A percentile compares a stretch with the other conserved stretches of the same genome.
Conservation (phyloP, 2,329 filamentous ascomycete genomes). For the Tolypocladium pustulatum region DNA sequence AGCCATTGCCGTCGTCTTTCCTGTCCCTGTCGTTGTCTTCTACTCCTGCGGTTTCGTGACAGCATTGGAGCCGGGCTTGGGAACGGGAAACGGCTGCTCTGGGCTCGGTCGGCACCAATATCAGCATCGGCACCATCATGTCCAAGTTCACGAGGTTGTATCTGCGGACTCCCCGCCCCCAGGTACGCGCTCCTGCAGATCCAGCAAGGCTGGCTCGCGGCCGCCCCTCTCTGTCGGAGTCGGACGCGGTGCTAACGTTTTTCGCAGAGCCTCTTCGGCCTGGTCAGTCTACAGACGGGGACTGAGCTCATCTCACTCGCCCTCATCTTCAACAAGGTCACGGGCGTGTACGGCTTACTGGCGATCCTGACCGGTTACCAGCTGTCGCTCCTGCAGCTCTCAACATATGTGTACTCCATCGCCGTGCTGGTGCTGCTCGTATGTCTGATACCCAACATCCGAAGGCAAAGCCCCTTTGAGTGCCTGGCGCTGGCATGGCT, state of each 20-base stretch:
- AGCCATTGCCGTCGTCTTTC: background rate
- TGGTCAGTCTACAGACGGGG: constrained; percentile 78
- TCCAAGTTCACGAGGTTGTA: constrained; percentile 25
- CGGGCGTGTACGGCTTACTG: constrained; percentile 81
- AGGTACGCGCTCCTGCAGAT: constrained; percentile 19
- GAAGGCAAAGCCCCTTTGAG: constrained; percentile 66
- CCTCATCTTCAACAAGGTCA: constrained; percentile 84
- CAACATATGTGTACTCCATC: constrained; percentile 85
- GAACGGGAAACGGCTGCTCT: background rate
- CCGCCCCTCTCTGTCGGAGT: background rate
- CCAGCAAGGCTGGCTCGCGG: background rate
- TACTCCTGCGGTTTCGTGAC: background rate
- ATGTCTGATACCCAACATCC: constrained; percentile 69
- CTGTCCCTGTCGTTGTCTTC: background rate
- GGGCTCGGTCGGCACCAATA: background rate
- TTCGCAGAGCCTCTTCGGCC: constrained; percentile 67
- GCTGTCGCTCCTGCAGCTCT: constrained; percentile 72
- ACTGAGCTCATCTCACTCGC: constrained; percentile 76
- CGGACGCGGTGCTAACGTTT: constrained; percentile 2
- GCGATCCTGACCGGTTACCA: constrained; percentile 80
- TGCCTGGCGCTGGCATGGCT: constrained; percentile 75
- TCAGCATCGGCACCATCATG: constrained; percentile 13
- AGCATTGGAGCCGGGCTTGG: background rate
- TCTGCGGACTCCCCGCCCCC: constrained; percentile 27
- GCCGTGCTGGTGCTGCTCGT: constrained; percentile 56